Conservation (phyloP, 306 rosid species). For the Dalbergia cochinchinensis region DNA sequence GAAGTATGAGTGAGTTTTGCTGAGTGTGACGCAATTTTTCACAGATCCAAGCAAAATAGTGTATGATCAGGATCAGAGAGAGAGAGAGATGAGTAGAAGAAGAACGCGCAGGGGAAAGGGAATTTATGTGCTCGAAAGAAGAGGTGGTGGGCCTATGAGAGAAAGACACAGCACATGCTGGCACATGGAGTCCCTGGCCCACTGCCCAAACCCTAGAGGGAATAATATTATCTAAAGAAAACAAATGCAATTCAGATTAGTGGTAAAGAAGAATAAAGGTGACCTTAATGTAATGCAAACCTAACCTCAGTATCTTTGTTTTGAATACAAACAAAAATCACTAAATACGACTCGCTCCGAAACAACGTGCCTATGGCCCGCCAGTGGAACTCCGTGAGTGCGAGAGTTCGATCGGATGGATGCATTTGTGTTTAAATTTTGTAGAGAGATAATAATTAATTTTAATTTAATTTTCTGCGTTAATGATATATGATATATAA, state of each 20-base stretch:
- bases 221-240: slow-evolving; percentile 47
- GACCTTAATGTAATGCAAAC: slow-evolving; percentile 65
- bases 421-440: slow-evolving; percentile 7
- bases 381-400: slow-evolving; percentile 49
- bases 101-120: slow-evolving; percentile 56
- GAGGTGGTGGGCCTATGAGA: slow-evolving; percentile 73
- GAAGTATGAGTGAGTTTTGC: slow-evolving; percentile 39
- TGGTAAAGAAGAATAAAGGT: slow-evolving; percentile 59
- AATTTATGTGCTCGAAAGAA: slow-evolving; percentile 74
- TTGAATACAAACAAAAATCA: slow-evolving; percentile 66
- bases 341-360: slow-evolving; percentile 53
- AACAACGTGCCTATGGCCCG: slow-evolving; percentile 56
- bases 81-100: slow-evolving; percentile 42
- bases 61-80: slow-evolving; percentile 35
- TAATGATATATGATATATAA: not conserved
- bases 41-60: slow-evolving; percentile 57
- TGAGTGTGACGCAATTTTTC: slow-evolving; percentile 41
- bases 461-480: too few relatives aligned
- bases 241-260: slow-evolving; percentile 39
- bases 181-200: slow-evolving; percentile 95
- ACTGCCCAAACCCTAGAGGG: slow-evolving; percentile 71
- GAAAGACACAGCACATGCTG: slow-evolving; percentile 94
- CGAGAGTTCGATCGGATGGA: not conserved
- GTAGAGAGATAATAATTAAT: too few relatives aligned
- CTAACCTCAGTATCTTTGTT: slow-evolving; percentile 67